phyloP scores from a whole-genome alignment of 495 filamentous ascomycete species.

The Glarea lozoyensis region DNA sequence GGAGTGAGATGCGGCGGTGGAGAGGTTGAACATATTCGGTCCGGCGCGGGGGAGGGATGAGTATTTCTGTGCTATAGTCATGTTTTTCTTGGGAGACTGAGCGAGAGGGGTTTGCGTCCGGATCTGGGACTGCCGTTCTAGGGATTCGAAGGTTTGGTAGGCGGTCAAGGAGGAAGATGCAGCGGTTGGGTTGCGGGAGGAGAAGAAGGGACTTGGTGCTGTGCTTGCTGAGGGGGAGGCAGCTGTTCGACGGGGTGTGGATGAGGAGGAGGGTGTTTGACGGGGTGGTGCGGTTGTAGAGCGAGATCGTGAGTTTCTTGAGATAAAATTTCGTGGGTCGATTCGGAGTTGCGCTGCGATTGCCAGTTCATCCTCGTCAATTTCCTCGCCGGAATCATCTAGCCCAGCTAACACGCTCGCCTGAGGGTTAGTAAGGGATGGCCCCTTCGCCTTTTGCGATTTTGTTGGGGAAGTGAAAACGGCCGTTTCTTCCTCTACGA shows the following conservation, averaged over 20 bases:
- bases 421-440: background rate
- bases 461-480: conserved; percentile 1
- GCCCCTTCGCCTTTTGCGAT: background rate
- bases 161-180: too few species aligned
- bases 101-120: too few species aligned
- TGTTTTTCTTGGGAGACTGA: background rate
- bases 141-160: background rate
- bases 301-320: background rate
- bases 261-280: background rate
- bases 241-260: too few species aligned
- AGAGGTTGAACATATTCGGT: background rate
- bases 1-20: background rate
- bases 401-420: background rate
- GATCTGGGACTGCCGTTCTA: too few species aligned
- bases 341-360: background rate
- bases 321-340: background rate
- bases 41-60: background rate
- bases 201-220: too few species aligned
- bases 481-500: background rate
- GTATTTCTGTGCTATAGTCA: background rate
- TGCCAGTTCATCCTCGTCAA: background rate
- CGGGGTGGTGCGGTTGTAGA: background rate
- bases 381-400: background rate
- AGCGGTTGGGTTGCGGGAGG: too few species aligned
- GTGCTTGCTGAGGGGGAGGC: too few species aligned